These are phyloP conservation scores for Fomitopsis pulvina DNA, from an alignment of 768 basidiomycete genomes.

Conservation along the genomic window DNA sequence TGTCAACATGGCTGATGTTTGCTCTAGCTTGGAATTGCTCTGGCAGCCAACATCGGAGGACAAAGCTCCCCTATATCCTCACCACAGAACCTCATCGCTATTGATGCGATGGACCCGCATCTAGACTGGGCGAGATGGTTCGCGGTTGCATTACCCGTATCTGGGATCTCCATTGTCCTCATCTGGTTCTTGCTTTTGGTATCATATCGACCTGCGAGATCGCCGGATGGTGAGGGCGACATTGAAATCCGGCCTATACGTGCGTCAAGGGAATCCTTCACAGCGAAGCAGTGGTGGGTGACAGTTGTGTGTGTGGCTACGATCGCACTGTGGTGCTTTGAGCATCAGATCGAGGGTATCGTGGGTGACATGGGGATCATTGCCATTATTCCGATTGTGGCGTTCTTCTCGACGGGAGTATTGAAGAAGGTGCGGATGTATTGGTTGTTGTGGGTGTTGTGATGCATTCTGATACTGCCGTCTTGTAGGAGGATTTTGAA, in stretches of 20 bases:
- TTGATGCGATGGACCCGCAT: slow-evolving; percentile 77
- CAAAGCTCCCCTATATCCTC: slow-evolving; percentile 97
- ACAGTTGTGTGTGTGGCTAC: slow-evolving; percentile 75
- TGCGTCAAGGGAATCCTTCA: slow-evolving; percentile 77
- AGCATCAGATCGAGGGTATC: slow-evolving; percentile 62
- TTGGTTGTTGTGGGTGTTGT: slow-evolving; percentile 87
- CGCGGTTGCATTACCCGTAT: slow-evolving; percentile 87
- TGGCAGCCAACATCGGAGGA: slow-evolving; percentile 98
- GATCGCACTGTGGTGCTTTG: slow-evolving; percentile 87
- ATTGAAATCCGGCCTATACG: slow-evolving; percentile 83
- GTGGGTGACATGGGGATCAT: slow-evolving; percentile 98
- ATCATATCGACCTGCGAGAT: slow-evolving; percentile 69
- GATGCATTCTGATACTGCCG: slow-evolving; percentile 55
- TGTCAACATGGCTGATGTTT: not conserved
- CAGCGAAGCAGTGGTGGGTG: slow-evolving; percentile 86
- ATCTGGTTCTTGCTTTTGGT: slow-evolving; percentile 89
- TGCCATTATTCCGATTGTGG: slow-evolving; percentile 86
- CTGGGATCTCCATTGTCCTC: slow-evolving; percentile 73
- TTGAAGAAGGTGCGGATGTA: slow-evolving; percentile 84
- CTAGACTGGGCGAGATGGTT: slow-evolving; percentile 94
- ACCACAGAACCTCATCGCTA: slow-evolving; percentile 93
- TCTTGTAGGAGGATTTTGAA: slow-evolving; percentile 84
- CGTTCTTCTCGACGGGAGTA: slow-evolving; percentile 91
- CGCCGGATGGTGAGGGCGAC: slow-evolving; percentile 68
- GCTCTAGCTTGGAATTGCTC: slow-evolving; percentile 82